Base-by-base conservation (phyloP, 2,329 filamentous ascomycete species). In the Shiraia sp. region DNA sequence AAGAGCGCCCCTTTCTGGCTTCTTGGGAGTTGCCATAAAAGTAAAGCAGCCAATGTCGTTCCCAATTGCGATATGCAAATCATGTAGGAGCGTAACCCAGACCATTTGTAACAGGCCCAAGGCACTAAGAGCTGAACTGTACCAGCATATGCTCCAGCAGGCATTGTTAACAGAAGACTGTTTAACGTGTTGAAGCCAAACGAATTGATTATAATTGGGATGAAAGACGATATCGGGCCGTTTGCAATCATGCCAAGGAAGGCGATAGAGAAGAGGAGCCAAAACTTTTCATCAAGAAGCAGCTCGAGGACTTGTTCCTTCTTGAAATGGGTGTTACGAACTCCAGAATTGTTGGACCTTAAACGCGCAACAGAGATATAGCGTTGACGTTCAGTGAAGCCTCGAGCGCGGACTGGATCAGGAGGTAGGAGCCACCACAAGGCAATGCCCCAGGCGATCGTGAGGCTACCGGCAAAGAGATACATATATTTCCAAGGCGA, bases 291-390 rank as follows among this genome's bases (percentile, higher is more conserved):
- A 47, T 82, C 79, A 10, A 68, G 33, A 3, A 82, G 56, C 0
- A 79, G 75, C 50, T 82, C 79, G 7, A 77, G 68, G 2, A 85
- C 74, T 46, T 91, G 87, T 10, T 76, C 73, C 70, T 77, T 74
- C 46, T 85, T 85, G 65, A 86, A 85, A 46, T 85, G 76, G 42
- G 81, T 81, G 45, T 80, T 85, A 2, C 83, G 83, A 10, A 86
- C 82, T 1, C 87, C 87, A 40, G 87, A 87, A 64, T 90, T 83
- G 56, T 91, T 91, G 28, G 80, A 76, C 0, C 86, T 78, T 2
- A 90, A 79, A 0, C 87, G 77, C 46, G 88, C 86, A 10, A 89
- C 72, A 0, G 83, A 84, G 19, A 55, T 60, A 14, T 69, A 45
- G 29, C 71, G 68, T 42, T 72, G 69, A 29, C 51, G 56, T 15